phyloP scores from a whole-genome alignment of 495 filamentous ascomycete species.

The Xylaria grammica region DNA sequence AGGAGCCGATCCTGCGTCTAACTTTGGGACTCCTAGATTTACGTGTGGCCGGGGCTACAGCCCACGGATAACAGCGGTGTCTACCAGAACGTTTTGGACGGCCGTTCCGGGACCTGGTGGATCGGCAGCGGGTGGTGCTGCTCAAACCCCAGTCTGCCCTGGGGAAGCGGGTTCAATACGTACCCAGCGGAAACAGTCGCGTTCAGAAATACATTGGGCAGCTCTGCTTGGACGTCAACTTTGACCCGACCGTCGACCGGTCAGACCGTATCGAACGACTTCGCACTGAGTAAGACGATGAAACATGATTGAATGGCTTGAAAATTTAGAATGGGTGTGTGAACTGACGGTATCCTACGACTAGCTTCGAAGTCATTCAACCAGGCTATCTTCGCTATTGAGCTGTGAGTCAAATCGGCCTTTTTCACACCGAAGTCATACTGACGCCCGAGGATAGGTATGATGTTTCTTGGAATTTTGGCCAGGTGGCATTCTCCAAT shows the following conservation, averaged over 20 bases:
- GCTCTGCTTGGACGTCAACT: constrained; percentile 32
- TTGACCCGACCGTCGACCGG: constrained; percentile 28
- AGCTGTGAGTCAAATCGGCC: constrained; percentile 31
- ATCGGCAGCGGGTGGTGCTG: constrained; percentile 52
- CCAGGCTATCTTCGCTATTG: constrained; percentile 47
- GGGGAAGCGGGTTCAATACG: constrained; percentile 48
- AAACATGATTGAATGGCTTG: neutral
- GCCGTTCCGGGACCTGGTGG: constrained; percentile 49
- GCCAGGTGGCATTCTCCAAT: constrained; percentile 43
- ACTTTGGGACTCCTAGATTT: constrained; percentile 32
- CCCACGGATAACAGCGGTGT: constrained; percentile 47
- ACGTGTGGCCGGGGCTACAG: constrained; percentile 52
- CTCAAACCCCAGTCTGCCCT: constrained; percentile 45
- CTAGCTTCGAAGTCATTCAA: constrained; percentile 45
- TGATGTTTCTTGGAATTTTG: constrained; percentile 45
- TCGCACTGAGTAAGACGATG: constrained; percentile 30
- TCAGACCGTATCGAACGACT: constrained; percentile 32
- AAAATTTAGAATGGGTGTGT: neutral
- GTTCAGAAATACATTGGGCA: constrained; percentile 34
- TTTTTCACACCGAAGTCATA: neutral
- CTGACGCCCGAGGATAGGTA: constrained; percentile 19
- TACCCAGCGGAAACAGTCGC: constrained; percentile 36
- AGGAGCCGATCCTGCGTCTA: neutral
- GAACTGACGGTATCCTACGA: constrained; percentile 5
- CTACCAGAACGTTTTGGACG: constrained; percentile 50